phyloP scores from a whole-genome alignment of 805 yeast genomes.

The Yamadazyma ubonensis region DNA sequence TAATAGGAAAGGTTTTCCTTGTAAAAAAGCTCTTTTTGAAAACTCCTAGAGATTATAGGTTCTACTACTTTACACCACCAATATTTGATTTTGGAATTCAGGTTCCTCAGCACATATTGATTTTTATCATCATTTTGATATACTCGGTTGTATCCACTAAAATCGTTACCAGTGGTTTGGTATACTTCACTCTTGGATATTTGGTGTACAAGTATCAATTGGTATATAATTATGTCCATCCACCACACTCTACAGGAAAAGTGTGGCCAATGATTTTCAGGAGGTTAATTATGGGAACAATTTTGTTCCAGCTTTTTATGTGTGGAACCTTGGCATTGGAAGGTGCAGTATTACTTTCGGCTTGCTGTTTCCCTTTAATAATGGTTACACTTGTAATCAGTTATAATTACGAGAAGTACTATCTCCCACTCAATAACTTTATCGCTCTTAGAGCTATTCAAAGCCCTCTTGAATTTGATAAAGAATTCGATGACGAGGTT shows the following conservation, averaged over 20 bases:
- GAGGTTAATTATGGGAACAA: conserved; percentile 52
- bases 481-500: conserved; percentile 40
- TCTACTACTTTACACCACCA: conserved; percentile 55
- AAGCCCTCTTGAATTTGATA: conserved; percentile 39
- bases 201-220: conserved; percentile 63
- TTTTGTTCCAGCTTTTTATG: conserved; percentile 61
- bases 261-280: conserved; percentile 66
- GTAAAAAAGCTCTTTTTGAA: conserved; percentile 38
- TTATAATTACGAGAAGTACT: conserved; percentile 53
- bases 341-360: conserved; percentile 51
- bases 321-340: conserved; percentile 62
- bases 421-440: conserved; percentile 52
- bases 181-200: conserved; percentile 54
- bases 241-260: conserved; percentile 65
- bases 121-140: conserved; percentile 56
- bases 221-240: conserved; percentile 60
- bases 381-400: conserved; percentile 44
- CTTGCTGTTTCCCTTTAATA: conserved; percentile 49
- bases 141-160: conserved; percentile 63
- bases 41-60: conserved; percentile 53
- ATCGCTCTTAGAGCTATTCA: conserved; percentile 61
- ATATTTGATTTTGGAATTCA: conserved; percentile 60
- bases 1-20: conserved; percentile 37
- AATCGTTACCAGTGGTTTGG: conserved; percentile 56
- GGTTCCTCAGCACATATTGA: conserved; percentile 59